These are phyloP conservation scores for Dichotomopilus funicola DNA, from an alignment of 2,329 filamentous ascomycete species.

Conservation along the genomic window DNA sequence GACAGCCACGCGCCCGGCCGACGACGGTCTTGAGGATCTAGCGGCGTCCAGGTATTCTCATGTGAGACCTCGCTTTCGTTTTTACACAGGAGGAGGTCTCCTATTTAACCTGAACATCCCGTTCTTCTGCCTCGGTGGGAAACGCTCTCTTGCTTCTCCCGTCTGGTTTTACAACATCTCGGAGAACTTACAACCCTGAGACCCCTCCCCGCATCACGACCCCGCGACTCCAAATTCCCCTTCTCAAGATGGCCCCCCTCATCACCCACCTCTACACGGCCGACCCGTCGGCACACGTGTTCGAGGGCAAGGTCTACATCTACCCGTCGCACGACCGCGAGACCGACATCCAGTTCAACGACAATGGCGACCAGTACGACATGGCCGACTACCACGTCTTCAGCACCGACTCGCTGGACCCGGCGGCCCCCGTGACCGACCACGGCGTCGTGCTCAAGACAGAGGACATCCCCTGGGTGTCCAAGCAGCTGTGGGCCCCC, in stretches of 20 bases:
- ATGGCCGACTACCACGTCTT: constrained; percentile 82
- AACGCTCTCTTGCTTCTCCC: too few relatives aligned
- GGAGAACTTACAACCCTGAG: too few relatives aligned
- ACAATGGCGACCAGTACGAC: constrained; percentile 81
- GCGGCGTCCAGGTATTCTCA: not conserved
- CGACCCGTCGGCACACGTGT: constrained; percentile 74
- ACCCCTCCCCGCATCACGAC: constrained; percentile 1
- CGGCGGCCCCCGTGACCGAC: constrained; percentile 57
- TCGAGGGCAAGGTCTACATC: constrained; percentile 68
- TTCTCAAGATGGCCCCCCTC: constrained; percentile 47
- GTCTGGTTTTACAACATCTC: too few relatives aligned
- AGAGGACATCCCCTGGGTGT: constrained; percentile 67
- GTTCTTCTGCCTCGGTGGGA: too few relatives aligned
- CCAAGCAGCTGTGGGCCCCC: constrained; percentile 75
- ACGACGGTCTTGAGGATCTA: not conserved
- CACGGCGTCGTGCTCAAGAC: constrained; percentile 63
- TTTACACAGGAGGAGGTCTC: not conserved
- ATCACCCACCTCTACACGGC: constrained; percentile 73
- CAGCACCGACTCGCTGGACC: constrained; percentile 45
- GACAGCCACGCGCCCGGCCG: constrained; percentile 23
- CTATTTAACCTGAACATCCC: not conserved
- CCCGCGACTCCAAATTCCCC: constrained; percentile 16
- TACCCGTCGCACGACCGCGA: constrained; percentile 77
- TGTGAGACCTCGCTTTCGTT: not conserved
- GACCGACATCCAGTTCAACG: constrained; percentile 67